phyloP scores from a whole-genome alignment of 2,329 filamentous ascomycete genomes.

The Ophiocordyceps australis region DNA sequence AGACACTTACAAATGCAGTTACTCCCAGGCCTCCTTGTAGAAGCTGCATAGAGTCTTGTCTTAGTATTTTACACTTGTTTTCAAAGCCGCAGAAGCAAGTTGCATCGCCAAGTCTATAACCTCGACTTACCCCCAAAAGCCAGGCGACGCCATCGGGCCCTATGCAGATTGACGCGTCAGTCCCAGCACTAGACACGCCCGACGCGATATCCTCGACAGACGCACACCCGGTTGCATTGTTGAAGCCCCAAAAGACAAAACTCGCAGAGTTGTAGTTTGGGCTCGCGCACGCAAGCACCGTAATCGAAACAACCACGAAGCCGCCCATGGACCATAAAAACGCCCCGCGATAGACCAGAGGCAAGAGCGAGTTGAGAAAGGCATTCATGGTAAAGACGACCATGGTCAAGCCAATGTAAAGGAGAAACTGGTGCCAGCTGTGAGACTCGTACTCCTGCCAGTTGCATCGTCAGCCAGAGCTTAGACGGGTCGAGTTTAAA shows the following conservation, averaged over 20 bases:
- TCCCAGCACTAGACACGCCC: background rate
- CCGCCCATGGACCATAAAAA: slow-evolving; percentile 54
- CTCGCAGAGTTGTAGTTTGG: slow-evolving; percentile 30
- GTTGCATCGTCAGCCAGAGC: background rate
- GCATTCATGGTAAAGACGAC: slow-evolving; percentile 12
- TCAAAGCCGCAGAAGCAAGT: too few species aligned
- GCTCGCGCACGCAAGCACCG: slow-evolving; percentile 44
- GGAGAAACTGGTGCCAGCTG: slow-evolving; percentile 53
- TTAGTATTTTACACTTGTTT: background rate
- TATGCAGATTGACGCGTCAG: background rate
- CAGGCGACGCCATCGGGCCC: slow-evolving; percentile 14
- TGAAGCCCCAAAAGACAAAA: slow-evolving; percentile 13
- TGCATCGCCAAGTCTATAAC: too few species aligned
- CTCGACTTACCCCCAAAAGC: slow-evolving; percentile 10
- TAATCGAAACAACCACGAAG: slow-evolving; percentile 51
- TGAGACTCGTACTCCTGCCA: slow-evolving; percentile 27
- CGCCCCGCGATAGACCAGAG: slow-evolving; percentile 40
- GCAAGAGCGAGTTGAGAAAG: slow-evolving; percentile 12
- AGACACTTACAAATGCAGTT: slow-evolving; percentile 10
- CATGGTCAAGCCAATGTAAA: slow-evolving; percentile 11
- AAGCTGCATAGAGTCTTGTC: slow-evolving; percentile 5
- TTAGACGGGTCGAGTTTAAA: background rate
- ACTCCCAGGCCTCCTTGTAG: slow-evolving; percentile 14
- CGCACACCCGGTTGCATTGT: slow-evolving; percentile 12
- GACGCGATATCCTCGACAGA: background rate